Evolutionary conservation across 148 eudicot species (phyloP).

Genomic region (Camellia japonica): DNA sequence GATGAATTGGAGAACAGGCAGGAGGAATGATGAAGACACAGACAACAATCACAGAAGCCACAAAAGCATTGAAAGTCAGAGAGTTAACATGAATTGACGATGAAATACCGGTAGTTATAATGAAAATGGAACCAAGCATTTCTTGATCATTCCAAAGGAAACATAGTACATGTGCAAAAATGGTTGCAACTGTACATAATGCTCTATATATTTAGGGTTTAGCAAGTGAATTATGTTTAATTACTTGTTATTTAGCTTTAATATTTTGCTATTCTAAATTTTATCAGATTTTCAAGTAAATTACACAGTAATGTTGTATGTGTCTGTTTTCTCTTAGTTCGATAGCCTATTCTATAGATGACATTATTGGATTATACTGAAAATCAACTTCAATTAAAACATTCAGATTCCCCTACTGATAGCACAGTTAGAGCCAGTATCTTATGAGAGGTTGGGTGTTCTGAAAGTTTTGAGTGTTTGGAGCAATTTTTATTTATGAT

Average conservation of each 20-base stretch:
- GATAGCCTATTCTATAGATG: no score
- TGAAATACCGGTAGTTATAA: not conserved
- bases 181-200: slow-evolving; percentile 12
- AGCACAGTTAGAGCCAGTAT: no score
- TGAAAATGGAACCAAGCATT: slow-evolving; percentile 4
- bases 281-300: not conserved
- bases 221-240: not conserved
- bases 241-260: slow-evolving; percentile 1
- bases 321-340: no score
- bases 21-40: slow-evolving; percentile 33
- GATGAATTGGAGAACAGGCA: slow-evolving; percentile 55
- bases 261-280: not conserved
- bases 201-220: not conserved
- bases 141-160: slow-evolving; percentile 2
- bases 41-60: slow-evolving; percentile 31
- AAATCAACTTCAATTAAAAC: no score
- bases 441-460: no score
- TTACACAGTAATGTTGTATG: not conserved
- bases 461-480: no score
- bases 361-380: no score
- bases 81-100: slow-evolving; percentile 28
- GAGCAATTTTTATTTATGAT: no score
- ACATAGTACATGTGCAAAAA: not conserved
- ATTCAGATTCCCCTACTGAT: no score
- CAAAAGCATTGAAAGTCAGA: slow-evolving; percentile 24